Evolutionary conservation across 495 filamentous ascomycete genomes (phyloP), one percentile per base, ranked within the genome.

Genomic region (Usnea hakonensis): DNA sequence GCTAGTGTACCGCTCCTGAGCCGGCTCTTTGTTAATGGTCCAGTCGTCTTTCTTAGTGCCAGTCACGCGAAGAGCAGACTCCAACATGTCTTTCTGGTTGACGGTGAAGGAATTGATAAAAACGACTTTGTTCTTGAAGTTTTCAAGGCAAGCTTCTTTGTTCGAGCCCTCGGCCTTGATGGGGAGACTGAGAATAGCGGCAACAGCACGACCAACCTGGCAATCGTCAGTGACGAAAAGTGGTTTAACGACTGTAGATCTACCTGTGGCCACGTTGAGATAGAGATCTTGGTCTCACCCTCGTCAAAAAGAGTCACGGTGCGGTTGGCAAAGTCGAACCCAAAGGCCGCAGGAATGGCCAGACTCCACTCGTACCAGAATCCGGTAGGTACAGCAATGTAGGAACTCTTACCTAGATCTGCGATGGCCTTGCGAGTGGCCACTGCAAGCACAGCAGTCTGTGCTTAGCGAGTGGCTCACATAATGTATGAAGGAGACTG

Each of bases 321-420:
- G 16, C 63, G 64, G 1, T 75, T 74, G 5, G 44, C 46, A 40
- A 81, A 71, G 60, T 83, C 77, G 62, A 83, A 77, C 3, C 81
- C 81, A 57, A 68, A 82, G 2, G 60, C 50, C 1, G 65, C 55
- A 1, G 71, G 65, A 14, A 73, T 56, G 0, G 69, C 72, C 2
- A 83, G 65, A 61, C 73, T 78, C 58, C 70, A 81, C 55, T 83
- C 81, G 70, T 82, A 84, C 81, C 81, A 83, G 67, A 81, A 79
- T 7, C 73, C 72, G 38, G 72, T 76, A 6, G 67, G 53, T 1
- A 88, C 59, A 10, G 65, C 71, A 37, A 86, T 77, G 74, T 76
- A 86, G 16, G 75, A 72, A 55, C 73, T 75, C 37, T 69, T 67
- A 0, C 79, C 81, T 0, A 77, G 63, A 16, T 70, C 61, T 53